Evolutionary conservation across 129 eudicot species (phyloP), one percentile per base, ranked within the genome.

Genomic region (Heracleum sosnowskyi): DNA sequence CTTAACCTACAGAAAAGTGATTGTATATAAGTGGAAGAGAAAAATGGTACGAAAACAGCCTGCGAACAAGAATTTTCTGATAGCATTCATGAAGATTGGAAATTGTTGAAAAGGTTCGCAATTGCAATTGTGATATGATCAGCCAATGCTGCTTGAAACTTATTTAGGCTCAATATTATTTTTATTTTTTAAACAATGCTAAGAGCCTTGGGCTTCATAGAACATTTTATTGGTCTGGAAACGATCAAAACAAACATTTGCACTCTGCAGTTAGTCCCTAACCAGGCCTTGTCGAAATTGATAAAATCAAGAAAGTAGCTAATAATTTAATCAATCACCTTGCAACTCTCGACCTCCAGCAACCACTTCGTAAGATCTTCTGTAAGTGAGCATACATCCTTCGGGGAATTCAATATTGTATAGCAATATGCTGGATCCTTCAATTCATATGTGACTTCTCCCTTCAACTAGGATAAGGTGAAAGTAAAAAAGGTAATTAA

Each of bases 401-500:
- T 81, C 3, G 97, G 98, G 72, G 81, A 79, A 51, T 88, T 80
- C 79, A 83, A 64, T 35, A 95, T 78, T 57, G 41, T 82, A 82
- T 91, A 95, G 82, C 96, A 95, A 78, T 82, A 95, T 60, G 94
- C 97, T 83, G 87, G 94, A 88, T 95, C 98, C 90, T 95, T 95
- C 83, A 95, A 74, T 57, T 95, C 98, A n/a, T 90, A 95, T 62
- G 92, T 90, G 57, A 91, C 81, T 84, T 95, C 98, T 60, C 97
- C 92, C 81, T 85, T 88, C 71, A 77, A 68, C 98, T 91, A 83
- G 35, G 29, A 79, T 51, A 75, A 57, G 75, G 39, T 33, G 11
- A 49, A 44, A 35, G 39, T 33, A 16, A 37, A 45, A 46, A 11
- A 79, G n/a, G 29, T 33, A 76, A 49, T 13, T 28, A 18, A 18